Conservation (phyloP, 495 filamentous ascomycete genomes). For the Aspergillus nanangensis region DNA sequence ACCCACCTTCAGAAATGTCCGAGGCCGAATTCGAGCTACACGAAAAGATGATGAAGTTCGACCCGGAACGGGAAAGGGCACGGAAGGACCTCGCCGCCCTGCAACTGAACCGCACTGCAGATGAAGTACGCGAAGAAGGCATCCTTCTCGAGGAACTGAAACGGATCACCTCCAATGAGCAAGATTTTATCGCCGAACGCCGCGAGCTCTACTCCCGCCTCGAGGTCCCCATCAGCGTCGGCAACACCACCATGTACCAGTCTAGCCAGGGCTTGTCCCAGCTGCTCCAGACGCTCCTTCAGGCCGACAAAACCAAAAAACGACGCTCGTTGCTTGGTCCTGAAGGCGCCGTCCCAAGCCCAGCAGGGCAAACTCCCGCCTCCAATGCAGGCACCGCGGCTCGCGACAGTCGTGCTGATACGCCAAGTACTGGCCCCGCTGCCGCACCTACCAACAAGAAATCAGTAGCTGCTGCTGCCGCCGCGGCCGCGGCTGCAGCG, state of each 20-base stretch:
- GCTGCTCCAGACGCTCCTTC: slow-evolving; percentile 73
- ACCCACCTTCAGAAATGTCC: slow-evolving; percentile 80
- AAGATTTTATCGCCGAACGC: slow-evolving; percentile 79
- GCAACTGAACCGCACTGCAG: slow-evolving; percentile 71
- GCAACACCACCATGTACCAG: slow-evolving; percentile 66
- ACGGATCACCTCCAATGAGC: slow-evolving; percentile 77
- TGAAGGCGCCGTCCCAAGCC: slow-evolving; percentile 45
- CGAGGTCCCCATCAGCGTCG: slow-evolving; percentile 67
- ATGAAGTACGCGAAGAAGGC: slow-evolving; percentile 89
- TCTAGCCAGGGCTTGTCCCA: slow-evolving; percentile 72
- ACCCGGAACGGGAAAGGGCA: slow-evolving; percentile 65
- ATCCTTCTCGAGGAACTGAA: slow-evolving; percentile 83
- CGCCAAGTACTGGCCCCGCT: slow-evolving; percentile 28
- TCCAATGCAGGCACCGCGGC: slow-evolving; percentile 31
- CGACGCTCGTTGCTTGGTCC: slow-evolving; percentile 59
- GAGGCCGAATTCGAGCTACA: slow-evolving; percentile 72
- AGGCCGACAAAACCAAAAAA: slow-evolving; percentile 84
- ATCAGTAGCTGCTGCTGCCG: slow-evolving; percentile 33
- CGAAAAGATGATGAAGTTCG: slow-evolving; percentile 81
- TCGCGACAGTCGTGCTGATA: slow-evolving; percentile 34
- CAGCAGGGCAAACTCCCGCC: slow-evolving; percentile 48
- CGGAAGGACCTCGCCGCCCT: slow-evolving; percentile 82
- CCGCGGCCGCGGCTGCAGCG: slow-evolving; percentile 19
- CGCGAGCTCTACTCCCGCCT: slow-evolving; percentile 85
- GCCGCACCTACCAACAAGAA: slow-evolving; percentile 52